These are phyloP conservation scores for Microbotryum intermedium DNA, from an alignment of 1,284 basidiomycete genomes.

Conservation along the genomic window DNA sequence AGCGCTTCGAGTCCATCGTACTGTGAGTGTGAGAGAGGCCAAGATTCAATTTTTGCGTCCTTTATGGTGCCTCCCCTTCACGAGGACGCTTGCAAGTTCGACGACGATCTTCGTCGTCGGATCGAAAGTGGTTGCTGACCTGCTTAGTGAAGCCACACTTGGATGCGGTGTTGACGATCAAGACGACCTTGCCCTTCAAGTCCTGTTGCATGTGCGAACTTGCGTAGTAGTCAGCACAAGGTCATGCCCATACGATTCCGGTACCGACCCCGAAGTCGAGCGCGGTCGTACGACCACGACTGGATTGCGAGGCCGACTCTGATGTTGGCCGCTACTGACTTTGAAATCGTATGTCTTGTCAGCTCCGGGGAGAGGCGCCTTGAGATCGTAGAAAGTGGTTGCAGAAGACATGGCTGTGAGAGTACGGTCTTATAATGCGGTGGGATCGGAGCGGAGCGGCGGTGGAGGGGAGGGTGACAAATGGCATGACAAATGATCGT, in stretches of 20 bases:
- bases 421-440: not conserved
- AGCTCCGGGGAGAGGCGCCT: conserved; percentile 26
- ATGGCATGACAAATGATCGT: no score
- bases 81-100: no score
- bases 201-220: conserved; percentile 11
- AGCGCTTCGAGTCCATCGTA: conserved; percentile 34
- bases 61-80: not conserved
- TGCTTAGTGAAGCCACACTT: conserved; percentile 36
- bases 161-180: conserved; percentile 49
- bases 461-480: not conserved
- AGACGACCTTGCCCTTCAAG: conserved; percentile 47
- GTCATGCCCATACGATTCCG: no score
- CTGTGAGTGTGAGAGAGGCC: not conserved
- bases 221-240: no score
- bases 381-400: conserved; percentile 42
- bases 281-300: no score
- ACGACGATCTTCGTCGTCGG: conserved; percentile 5
- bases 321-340: conserved; percentile 1
- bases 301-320: no score
- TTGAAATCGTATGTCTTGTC: conserved; percentile 18
- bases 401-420: conserved; percentile 15
- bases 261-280: no score
- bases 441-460: not conserved
- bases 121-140: not conserved
- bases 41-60: not conserved